Evolutionary conservation across 1,139 yeast species (phyloP).

Genomic region (Yamadazyma membranifaciens): DNA sequence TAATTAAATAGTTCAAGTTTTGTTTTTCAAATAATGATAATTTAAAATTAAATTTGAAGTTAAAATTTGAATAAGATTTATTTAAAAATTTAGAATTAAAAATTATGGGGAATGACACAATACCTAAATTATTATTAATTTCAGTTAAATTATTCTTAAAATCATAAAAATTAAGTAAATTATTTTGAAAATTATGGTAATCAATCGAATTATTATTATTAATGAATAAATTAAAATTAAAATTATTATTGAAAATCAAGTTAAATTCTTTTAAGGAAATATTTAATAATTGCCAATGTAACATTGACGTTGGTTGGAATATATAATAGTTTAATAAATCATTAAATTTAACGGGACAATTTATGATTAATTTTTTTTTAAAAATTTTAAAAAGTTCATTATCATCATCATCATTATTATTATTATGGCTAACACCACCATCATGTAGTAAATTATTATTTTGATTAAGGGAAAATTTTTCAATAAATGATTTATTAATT

Average conservation of each 20-base stretch:
- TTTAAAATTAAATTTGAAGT: slow-evolving; percentile 1
- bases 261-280: slow-evolving; percentile 42
- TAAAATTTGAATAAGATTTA: slow-evolving; percentile 6
- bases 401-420: background rate
- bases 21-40: slow-evolving; percentile 8
- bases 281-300: slow-evolving; percentile 41
- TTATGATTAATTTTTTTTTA: slow-evolving; percentile 42
- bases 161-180: slow-evolving; percentile 8
- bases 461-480: slow-evolving; percentile 12
- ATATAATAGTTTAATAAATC: slow-evolving; percentile 43
- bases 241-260: slow-evolving; percentile 14
- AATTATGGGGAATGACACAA: slow-evolving; percentile 45
- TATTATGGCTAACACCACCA: background rate
- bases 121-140: slow-evolving; percentile 42
- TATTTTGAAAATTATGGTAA: slow-evolving; percentile 6
- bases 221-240: slow-evolving; percentile 8
- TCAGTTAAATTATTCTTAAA: slow-evolving; percentile 18
- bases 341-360: slow-evolving; percentile 44
- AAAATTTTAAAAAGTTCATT: slow-evolving; percentile 30
- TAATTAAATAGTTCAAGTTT: slow-evolving; percentile 22
- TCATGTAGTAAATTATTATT: background rate
- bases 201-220: slow-evolving; percentile 9
- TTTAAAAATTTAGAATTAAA: slow-evolving; percentile 31
- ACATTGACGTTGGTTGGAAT: slow-evolving; percentile 34
- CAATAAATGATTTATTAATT: slow-evolving; percentile 39